Evolutionary conservation across 176 grass and related monocot genomes (phyloP).

Genomic region (Thalia dealbata): DNA sequence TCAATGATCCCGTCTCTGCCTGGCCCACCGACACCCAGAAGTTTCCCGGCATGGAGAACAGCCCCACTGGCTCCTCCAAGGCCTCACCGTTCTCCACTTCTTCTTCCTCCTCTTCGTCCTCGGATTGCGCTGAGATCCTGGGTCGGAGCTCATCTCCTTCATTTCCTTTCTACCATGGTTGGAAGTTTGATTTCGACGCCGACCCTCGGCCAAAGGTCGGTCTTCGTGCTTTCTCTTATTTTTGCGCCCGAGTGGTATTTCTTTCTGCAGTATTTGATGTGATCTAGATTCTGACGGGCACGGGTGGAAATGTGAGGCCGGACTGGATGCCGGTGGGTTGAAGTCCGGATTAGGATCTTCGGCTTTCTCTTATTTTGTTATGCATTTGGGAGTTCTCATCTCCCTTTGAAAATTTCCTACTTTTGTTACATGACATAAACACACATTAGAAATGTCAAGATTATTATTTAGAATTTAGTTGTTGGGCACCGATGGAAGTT

Average conservation of each 20-base stretch:
- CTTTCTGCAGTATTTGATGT: conserved; percentile 3
- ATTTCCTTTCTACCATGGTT: conserved; percentile 75
- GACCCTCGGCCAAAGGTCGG: conserved; percentile 55
- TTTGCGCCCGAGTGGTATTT: conserved; percentile 7
- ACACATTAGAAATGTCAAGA: neutral
- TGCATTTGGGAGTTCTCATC: neutral
- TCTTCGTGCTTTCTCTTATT: neutral
- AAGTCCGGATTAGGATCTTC: neutral
- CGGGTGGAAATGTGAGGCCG: neutral
- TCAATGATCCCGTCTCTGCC: conserved; percentile 55
- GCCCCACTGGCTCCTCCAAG: conserved; percentile 57
- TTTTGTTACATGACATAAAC: neutral
- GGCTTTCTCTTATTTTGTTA: neutral
- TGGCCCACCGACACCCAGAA: conserved; percentile 73
- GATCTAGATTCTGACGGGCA: conserved; percentile 10
- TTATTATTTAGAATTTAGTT: neutral
- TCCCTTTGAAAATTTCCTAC: neutral
- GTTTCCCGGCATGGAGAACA: conserved; percentile 88
- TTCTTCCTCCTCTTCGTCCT: conserved; percentile 30
- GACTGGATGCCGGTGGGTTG: neutral
- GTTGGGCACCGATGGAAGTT: neutral
- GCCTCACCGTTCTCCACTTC: conserved; percentile 29
- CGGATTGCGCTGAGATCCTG: conserved; percentile 90
- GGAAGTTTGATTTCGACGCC: conserved; percentile 62
- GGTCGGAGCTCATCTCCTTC: conserved; percentile 55